Conservation (phyloP, 108 stramenopile genomes). For the Bacterosira constricta region DNA sequence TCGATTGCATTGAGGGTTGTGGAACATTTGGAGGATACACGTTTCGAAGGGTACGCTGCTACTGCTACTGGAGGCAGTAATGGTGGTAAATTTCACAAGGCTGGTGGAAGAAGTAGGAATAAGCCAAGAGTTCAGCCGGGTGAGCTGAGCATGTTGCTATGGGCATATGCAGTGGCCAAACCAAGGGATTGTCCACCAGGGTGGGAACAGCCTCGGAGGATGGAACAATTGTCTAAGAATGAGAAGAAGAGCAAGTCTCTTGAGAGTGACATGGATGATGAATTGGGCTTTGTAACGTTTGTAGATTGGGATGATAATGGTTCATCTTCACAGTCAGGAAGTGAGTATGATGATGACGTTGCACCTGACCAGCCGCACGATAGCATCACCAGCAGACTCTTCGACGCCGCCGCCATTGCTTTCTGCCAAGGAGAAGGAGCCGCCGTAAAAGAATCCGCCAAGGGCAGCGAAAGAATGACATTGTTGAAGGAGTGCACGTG, state of each 20-base stretch:
- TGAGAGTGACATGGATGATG: background rate
- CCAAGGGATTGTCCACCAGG: conserved; percentile 72
- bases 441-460: background rate
- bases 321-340: background rate
- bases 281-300: conserved; percentile 51
- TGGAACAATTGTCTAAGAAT: conserved; percentile 38
- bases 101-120: too few species aligned
- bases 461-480: conserved; percentile 12
- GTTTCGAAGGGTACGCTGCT: background rate
- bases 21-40: conserved; percentile 12
- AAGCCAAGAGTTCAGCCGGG: conserved; percentile 65
- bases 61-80: background rate
- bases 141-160: conserved; percentile 77
- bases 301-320: conserved; percentile 33
- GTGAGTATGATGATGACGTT: background rate
- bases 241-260: conserved; percentile 1
- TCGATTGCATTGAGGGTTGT: conserved; percentile 61
- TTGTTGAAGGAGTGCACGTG: conserved; percentile 61
- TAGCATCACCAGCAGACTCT: conserved; percentile 41
- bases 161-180: conserved; percentile 72
- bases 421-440: conserved; percentile 52
- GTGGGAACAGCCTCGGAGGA: conserved; percentile 67
- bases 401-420: conserved; percentile 69
- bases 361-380: conserved; percentile 1
- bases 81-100: background rate